Evolutionary conservation across 768 basidiomycete species (phyloP).

Genomic region (Omphalotus guepiniiformis): DNA sequence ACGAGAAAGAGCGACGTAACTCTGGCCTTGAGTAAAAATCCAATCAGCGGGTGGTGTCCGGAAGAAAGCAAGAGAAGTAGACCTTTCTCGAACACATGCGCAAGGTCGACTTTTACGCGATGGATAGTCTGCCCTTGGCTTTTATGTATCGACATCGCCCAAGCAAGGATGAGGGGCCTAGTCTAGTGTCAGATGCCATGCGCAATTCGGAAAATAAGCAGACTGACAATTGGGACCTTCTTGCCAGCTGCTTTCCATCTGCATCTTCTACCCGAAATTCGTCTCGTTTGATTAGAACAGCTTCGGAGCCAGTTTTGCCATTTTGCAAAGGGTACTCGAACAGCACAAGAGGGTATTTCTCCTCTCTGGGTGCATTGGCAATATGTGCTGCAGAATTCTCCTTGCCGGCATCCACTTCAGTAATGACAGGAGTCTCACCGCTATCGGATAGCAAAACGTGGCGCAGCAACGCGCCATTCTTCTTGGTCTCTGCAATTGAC

Average conservation of each 20-base stretch:
- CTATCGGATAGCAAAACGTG: slow-evolving; percentile 3
- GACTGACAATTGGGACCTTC: slow-evolving; percentile 45
- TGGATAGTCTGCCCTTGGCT: slow-evolving; percentile 79
- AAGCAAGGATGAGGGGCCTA: slow-evolving; percentile 64
- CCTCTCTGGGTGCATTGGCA: too few species aligned
- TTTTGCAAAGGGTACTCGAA: slow-evolving; percentile 9
- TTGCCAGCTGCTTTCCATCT: slow-evolving; percentile 44
- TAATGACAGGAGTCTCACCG: slow-evolving; percentile 1
- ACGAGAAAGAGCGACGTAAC: slow-evolving; percentile 47
- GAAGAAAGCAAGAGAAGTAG: not conserved
- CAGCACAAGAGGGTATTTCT: slow-evolving; percentile 8
- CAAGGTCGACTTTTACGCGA: slow-evolving; percentile 74
- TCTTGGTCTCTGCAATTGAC: slow-evolving; percentile 8
- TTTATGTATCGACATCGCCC: slow-evolving; percentile 86
- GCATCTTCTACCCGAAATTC: slow-evolving; percentile 52
- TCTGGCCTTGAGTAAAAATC: slow-evolving; percentile 33
- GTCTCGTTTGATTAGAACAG: slow-evolving; percentile 45
- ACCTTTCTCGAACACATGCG: slow-evolving; percentile 74
- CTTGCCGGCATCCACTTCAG: not conserved
- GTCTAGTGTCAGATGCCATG: not conserved
- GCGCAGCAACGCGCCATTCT: slow-evolving; percentile 8
- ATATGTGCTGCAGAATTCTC: slow-evolving; percentile 9
- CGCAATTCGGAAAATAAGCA: not conserved
- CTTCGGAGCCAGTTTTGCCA: slow-evolving; percentile 25
- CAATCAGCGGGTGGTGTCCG: not conserved